These are phyloP conservation scores for Calophaca sinica DNA, from an alignment of 306 rosid genomes.

Conservation along the genomic window DNA sequence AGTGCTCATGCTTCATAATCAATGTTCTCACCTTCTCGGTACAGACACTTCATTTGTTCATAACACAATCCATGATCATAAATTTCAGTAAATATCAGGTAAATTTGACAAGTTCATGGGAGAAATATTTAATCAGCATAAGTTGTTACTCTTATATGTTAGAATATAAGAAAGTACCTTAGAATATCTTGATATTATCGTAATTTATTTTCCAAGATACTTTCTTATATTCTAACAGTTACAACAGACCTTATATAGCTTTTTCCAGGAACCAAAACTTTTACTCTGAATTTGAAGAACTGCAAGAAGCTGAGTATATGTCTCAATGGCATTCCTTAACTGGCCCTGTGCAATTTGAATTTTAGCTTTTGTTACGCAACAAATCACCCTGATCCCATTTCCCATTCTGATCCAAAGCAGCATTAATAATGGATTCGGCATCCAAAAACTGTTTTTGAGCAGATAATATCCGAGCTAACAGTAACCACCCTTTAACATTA, in stretches of 20 bases:
- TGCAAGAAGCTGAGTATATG: constrained; percentile 82
- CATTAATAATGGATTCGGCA: constrained; percentile 72
- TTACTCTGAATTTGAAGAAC: constrained; percentile 85
- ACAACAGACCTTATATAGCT: constrained; percentile 63
- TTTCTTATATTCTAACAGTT: too few relatives aligned
- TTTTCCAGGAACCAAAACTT: constrained; percentile 65
- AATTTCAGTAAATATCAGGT: background rate
- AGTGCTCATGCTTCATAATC: too few relatives aligned
- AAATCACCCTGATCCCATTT: constrained; percentile 93
- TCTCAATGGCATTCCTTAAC: constrained; percentile 69
- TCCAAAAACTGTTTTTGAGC: constrained; percentile 73
- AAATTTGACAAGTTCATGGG: constrained; percentile 9
- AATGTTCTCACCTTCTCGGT: too few relatives aligned
- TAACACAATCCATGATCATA: background rate
- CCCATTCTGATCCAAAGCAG: constrained; percentile 93
- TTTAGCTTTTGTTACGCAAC: constrained; percentile 89
- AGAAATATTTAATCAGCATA: background rate
- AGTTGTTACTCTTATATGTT: too few relatives aligned
- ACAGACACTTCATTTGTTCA: too few relatives aligned
- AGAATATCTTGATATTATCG: too few relatives aligned
- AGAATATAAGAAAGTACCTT: too few relatives aligned
- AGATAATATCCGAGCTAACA: constrained; percentile 76
- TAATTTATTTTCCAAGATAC: too few relatives aligned
- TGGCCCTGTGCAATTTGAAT: constrained; percentile 79
- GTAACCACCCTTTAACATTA: constrained; percentile 72